phyloP scores from a whole-genome alignment of 169 alveolate species.

The Eimeria tenella region DNA sequence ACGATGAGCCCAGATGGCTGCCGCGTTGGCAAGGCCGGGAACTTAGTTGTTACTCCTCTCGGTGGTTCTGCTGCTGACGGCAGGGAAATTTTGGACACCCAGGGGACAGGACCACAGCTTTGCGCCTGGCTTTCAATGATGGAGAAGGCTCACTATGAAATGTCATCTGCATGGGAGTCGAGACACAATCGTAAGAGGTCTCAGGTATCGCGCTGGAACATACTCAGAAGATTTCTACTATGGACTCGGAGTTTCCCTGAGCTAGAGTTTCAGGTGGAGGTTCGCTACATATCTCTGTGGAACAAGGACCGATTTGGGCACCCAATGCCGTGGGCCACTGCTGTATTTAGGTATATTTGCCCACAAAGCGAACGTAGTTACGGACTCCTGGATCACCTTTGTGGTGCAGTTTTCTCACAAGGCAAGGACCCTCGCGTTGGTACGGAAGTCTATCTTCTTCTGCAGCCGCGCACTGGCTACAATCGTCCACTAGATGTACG shows the following conservation, averaged over 20 bases:
- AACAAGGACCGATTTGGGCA: constrained; percentile 70
- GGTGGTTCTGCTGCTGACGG: constrained; percentile 51
- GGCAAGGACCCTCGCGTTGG: not conserved
- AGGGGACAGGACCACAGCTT: constrained; percentile 48
- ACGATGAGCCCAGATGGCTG: constrained; percentile 22
- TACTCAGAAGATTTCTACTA: not conserved
- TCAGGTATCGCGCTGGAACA: not conserved
- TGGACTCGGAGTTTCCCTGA: constrained; percentile 31
- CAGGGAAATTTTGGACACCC: constrained; percentile 27
- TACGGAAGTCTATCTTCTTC: constrained; percentile 47
- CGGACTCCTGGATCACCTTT: constrained; percentile 52
- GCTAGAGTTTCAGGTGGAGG: not conserved
- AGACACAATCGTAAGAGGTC: constrained; percentile 14
- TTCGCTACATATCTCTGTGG: constrained; percentile 50
- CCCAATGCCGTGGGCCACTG: constrained; percentile 66
- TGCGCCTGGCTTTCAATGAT: constrained; percentile 60
- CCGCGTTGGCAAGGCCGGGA: constrained; percentile 37
- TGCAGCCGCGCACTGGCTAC: constrained; percentile 66
- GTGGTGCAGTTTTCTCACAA: constrained; percentile 24
- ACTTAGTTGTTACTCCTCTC: constrained; percentile 30
- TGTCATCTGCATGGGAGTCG: constrained; percentile 29
- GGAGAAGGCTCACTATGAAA: constrained; percentile 24
- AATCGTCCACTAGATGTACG: constrained; percentile 27
- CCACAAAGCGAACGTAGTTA: not conserved
- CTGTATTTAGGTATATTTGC: constrained; percentile 38